Conservation (phyloP, 352 stramenopile genomes). For the Pythium insidiosum region DNA sequence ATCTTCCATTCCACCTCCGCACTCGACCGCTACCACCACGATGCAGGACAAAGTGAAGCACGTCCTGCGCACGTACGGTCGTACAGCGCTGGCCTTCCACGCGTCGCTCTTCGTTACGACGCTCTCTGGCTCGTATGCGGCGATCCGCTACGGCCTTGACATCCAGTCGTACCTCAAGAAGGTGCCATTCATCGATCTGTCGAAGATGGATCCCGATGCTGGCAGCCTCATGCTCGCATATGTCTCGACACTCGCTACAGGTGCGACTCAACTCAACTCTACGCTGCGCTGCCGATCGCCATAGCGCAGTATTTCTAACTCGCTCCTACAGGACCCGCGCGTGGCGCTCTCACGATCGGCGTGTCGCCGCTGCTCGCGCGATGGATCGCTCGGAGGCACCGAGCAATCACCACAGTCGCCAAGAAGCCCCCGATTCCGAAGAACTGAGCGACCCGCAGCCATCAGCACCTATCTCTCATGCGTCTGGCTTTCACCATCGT, state of each 20-base stretch:
- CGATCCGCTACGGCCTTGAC: constrained; percentile 61
- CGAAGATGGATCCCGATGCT: constrained; percentile 58
- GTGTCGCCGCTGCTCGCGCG: constrained; percentile 64
- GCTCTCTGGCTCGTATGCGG: constrained; percentile 80
- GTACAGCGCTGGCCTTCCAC: constrained; percentile 90
- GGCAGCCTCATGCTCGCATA: constrained; percentile 82
- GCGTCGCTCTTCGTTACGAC: constrained; percentile 92
- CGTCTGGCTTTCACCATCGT: too few species aligned
- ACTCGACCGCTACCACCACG: background rate
- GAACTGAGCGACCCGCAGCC: background rate
- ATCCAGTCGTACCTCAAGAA: constrained; percentile 41
- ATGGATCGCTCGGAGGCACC: constrained; percentile 32
- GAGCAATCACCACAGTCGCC: constrained; percentile 8
- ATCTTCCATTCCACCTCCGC: too few species aligned
- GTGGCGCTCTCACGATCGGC: constrained; percentile 67
- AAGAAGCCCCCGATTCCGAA: constrained; percentile 9
- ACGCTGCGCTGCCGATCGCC: too few species aligned
- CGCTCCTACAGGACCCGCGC: constrained; percentile 37
- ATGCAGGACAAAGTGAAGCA: constrained; percentile 36
- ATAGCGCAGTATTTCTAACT: too few species aligned
- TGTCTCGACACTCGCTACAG: constrained; percentile 88
- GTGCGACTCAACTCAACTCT: too few species aligned
- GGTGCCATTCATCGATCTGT: constrained; percentile 66
- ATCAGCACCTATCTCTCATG: too few species aligned
- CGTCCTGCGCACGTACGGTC: constrained; percentile 91